Percentiles rank a stretch among this genome's conserved stretches.
Evolutionary conservation across 306 rosid species (phyloP).

Genomic region (Herpetospermum pedunculosum): DNA sequence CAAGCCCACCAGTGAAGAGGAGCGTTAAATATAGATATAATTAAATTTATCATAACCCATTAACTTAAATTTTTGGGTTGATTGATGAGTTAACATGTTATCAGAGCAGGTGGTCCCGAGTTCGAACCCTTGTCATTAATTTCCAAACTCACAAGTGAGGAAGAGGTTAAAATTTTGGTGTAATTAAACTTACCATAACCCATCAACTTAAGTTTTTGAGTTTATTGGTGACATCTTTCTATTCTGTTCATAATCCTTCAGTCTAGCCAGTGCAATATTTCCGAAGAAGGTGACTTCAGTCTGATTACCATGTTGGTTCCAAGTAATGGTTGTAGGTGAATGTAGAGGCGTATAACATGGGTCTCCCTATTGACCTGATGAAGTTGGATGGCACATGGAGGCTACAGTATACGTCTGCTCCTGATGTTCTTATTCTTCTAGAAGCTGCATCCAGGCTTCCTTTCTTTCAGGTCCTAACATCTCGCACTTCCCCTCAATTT

Average conservation of each 20-base stretch:
- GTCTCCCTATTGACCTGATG: constrained; percentile 42
- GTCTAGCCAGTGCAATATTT: neutral
- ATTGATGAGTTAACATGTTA: no score
- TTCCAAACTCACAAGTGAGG: no score
- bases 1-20: no score
- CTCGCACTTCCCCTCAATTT: neutral
- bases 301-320: neutral
- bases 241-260: neutral
- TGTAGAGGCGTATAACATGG: constrained; percentile 47
- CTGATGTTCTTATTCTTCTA: constrained; percentile 79
- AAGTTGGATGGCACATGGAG: constrained; percentile 90
- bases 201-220: no score
- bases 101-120: no score
- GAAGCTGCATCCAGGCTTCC: constrained; percentile 80
- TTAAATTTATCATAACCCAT: no score
- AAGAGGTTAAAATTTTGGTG: no score
- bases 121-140: no score
- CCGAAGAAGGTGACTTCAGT: neutral
- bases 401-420: constrained; percentile 76
- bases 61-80: no score
- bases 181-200: no score
- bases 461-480: constrained; percentile 58
- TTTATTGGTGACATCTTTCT: no score
- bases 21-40: no score
- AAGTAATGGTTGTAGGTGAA: constrained; percentile 36